phyloP scores from a whole-genome alignment of 1,284 basidiomycete genomes.

The Trichosporon sp. region DNA sequence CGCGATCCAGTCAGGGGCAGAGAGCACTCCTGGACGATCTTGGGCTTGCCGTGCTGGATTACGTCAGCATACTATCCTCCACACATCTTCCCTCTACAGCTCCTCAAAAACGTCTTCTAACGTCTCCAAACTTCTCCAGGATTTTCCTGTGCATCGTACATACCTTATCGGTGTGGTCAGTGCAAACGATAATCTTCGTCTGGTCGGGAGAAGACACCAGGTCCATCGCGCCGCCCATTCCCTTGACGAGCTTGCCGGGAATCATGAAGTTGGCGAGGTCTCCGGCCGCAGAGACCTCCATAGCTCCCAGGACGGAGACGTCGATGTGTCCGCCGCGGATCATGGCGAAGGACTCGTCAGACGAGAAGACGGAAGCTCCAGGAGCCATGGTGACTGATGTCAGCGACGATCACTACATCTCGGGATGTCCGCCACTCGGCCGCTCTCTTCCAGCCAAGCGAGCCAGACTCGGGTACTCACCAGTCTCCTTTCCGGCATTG shows the following conservation, averaged over 20 bases:
- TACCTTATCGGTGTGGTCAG: conserved; percentile 31
- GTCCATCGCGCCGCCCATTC: conserved; percentile 95
- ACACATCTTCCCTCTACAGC: no score
- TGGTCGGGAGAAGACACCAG: conserved; percentile 89
- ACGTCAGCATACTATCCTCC: conserved; percentile 59
- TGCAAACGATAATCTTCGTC: conserved; percentile 61
- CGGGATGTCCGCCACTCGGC: no score
- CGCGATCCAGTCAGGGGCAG: conserved; percentile 85
- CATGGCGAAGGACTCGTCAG: conserved; percentile 73
- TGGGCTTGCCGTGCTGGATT: conserved; percentile 82
- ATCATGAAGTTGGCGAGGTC: conserved; percentile 98
- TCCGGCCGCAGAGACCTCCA: conserved; percentile 86
- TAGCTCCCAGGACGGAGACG: conserved; percentile 83
- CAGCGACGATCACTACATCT: no score
- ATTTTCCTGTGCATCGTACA: not conserved
- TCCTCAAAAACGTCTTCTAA: not conserved
- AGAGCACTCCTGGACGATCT: conserved; percentile 79
- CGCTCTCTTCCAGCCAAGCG: no score
- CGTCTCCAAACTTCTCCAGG: not conserved
- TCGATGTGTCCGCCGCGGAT: conserved; percentile 94
- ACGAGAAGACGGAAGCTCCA: conserved; percentile 83
- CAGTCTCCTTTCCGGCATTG: conserved; percentile 93
- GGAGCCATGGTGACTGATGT: conserved; percentile 74
- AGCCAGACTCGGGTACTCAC: not conserved
- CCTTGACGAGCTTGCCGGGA: conserved; percentile 86